Evolutionary conservation across 1,139 yeast species (phyloP), one percentile per base, ranked within the genome.

Genomic region (Yamadazyma songkhlaensis): DNA sequence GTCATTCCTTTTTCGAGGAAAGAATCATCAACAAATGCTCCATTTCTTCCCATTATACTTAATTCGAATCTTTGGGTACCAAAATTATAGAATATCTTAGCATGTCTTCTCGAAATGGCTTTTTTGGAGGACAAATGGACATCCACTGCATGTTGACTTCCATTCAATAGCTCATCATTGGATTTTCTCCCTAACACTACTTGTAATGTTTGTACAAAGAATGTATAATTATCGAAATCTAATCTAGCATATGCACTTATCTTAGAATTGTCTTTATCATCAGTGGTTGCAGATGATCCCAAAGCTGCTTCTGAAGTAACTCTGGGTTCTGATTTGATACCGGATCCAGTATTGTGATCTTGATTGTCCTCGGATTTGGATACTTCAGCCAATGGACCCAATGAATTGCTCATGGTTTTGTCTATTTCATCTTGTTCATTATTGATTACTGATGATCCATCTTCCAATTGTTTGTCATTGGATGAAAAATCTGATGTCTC

Each of bases 131-230:
- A 95, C 36, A 92, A 62, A 63, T 92, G 96, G 25, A 92, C 96
- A 63, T 90, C 97, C 9, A 88, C 92, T 28, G 86, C 74, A 53
- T 80, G 73, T 50, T 68, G 64, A 48, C 66, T 52, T 50, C 71
- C 57, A 48, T 72, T 79, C 12, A 69, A 53, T 21, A 67, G 60
- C 35, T 80, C 85, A 47, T 85, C 85, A 54, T 84, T 89, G 8
- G 94, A 84, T 44, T 88, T 77, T 49, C 99, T 74, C 6, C 99
- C 99, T 31, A 92, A 67, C 7, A 92, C 77, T 2, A 92, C 96
- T 57, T 92, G 97, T 51, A 92, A 72, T 1, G 98, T 92, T 61
- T 92, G 98, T 3, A 92, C 96, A 52, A 89, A 92, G 59, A 94
- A 92, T 3, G 96, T 88, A 57, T 84, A 90, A 47, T 88, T 81